Percentiles rank a stretch among this genome's conserved stretches.
phyloP scores from a whole-genome alignment of 495 filamentous ascomycete species.

The Penicillium odoratum region DNA sequence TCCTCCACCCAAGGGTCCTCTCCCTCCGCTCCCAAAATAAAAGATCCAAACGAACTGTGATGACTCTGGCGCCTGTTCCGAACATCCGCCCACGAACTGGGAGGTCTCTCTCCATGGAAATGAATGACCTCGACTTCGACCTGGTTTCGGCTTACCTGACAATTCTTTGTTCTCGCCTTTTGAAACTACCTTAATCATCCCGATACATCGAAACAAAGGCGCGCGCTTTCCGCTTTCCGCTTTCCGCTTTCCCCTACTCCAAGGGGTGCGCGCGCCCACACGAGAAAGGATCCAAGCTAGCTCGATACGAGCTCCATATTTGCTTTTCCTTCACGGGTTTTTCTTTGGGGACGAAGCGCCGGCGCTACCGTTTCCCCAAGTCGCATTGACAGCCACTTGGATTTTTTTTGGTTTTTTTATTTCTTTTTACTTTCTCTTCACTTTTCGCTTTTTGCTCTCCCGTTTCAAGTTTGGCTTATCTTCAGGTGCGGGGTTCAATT shows the following conservation, averaged over 20 bases:
- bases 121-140: constrained; percentile 33
- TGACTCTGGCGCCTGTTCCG: constrained; percentile 29
- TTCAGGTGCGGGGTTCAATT: constrained; percentile 20
- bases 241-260: not conserved
- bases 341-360: constrained; percentile 9
- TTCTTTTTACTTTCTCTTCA: not conserved
- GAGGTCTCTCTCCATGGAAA: constrained; percentile 34
- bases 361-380: constrained; percentile 6
- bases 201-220: constrained; percentile 4
- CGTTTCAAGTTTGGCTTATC: constrained; percentile 13
- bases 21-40: constrained; percentile 79
- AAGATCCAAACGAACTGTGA: constrained; percentile 37
- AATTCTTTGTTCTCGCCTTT: constrained; percentile 21
- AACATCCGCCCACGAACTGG: constrained; percentile 31
- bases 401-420: constrained; percentile 4
- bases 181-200: constrained; percentile 9
- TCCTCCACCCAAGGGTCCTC: constrained; percentile 78
- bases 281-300: not conserved
- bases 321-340: constrained; percentile 3
- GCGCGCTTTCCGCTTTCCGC: not conserved
- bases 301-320: constrained; percentile 5
- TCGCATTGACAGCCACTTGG: constrained; percentile 4
- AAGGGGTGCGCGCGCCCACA: not conserved
- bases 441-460: constrained; percentile 3
- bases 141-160: constrained; percentile 24